Evolutionary conservation across 305 asterid genomes (phyloP), one percentile per base, ranked within the genome.

Genomic region (Fraxinus velutina): DNA sequence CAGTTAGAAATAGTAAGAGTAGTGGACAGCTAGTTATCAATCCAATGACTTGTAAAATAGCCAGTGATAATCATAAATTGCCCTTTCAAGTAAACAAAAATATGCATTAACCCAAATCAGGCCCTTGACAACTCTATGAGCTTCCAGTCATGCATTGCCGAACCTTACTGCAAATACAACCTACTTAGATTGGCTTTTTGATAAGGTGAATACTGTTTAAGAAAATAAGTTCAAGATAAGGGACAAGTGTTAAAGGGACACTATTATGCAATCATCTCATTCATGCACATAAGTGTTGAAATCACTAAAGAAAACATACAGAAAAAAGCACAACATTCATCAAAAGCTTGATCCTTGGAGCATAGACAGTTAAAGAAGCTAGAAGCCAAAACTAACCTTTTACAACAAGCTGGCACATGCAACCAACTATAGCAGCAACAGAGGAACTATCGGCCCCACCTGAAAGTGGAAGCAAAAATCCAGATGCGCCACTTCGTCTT

Each of bases 371-470:
- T 42, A 50, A 73, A 82, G 55, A 80, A 62, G 78, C 68, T 62
- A 52, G 7, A 70, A 1, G 52, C 27, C 74, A 80, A 79, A 85
- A 80, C 76, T 47, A 57, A 93, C 99, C 92, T 93, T 93, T 91
- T 74, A 94, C 91, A 36, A 92, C 99, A 84, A 92, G 91, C 87
- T 93, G 97, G 87, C 97, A 94, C 97, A 94, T 94, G 92, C 96
- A 93, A 76, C 99, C 99, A 87, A 96, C 99, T 80, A 93, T 91
- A 77, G 97, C 97, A 74, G 98, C 97, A 79, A 92, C 95, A 36
- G 97, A 89, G 73, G 98, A 94, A 88, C 97, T 96, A 88, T 96
- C 98, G 37, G 98, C 98, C 82, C 98, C 97, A 85, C 99, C 97
- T 15, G 98, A 94, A 83, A 96, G 97, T 84, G 97, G 99, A 89